Evolutionary conservation across 441 rosid species (phyloP).

Genomic region (Melastoma candidum): DNA sequence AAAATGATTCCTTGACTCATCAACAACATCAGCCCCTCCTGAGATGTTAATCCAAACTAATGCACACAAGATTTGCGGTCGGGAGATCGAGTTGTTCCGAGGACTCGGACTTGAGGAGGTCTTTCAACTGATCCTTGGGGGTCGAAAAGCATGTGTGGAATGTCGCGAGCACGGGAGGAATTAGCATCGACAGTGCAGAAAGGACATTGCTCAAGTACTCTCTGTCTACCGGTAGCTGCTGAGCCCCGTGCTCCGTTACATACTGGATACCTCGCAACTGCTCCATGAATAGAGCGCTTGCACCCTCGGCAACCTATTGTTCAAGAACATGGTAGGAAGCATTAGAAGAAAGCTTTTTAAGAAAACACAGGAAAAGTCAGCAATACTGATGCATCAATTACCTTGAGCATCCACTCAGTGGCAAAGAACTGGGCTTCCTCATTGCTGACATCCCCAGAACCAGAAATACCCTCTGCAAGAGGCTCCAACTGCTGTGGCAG

Average conservation of each 20-base stretch:
- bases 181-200: constrained; percentile 81
- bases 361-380: neutral
- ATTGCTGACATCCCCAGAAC: constrained; percentile 46
- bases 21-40: neutral
- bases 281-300: constrained; percentile 88
- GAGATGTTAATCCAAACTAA: constrained; percentile 58
- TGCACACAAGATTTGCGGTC: constrained; percentile 80
- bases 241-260: constrained; percentile 81
- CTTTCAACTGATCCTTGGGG: constrained; percentile 72
- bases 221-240: constrained; percentile 78
- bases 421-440: constrained; percentile 95
- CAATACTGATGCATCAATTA: constrained; percentile 15
- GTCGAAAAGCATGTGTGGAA: constrained; percentile 81
- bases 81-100: constrained; percentile 77
- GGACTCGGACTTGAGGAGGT: constrained; percentile 58
- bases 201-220: constrained; percentile 96
- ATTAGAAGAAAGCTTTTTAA: neutral
- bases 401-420: constrained; percentile 99
- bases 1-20: too few relatives aligned
- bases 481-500: constrained; percentile 99
- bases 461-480: constrained; percentile 90
- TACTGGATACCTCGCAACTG: constrained; percentile 88
- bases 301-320: constrained; percentile 85
- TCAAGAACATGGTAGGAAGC: constrained; percentile 3
- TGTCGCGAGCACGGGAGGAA: constrained; percentile 68